A percentile compares a stretch with the other conserved stretches of the same genome.
phyloP scores from a whole-genome alignment of 768 basidiomycete species.

The Pleurotus djamor region DNA sequence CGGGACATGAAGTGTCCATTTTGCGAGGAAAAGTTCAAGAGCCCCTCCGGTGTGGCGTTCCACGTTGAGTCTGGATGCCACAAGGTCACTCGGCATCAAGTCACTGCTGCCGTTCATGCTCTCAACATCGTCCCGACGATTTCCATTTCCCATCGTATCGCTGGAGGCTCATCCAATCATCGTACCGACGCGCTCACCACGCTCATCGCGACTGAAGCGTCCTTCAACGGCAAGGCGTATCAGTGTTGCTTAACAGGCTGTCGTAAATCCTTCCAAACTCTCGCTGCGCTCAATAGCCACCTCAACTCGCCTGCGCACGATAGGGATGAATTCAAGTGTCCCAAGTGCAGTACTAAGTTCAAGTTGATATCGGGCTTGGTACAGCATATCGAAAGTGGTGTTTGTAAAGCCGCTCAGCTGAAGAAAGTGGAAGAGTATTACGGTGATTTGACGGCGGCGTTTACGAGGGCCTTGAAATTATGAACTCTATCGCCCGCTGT shows the following conservation, averaged over 20 bases:
- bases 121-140: slow-evolving; percentile 31
- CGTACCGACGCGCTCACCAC: slow-evolving; percentile 10
- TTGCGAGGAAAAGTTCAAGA: slow-evolving; percentile 29
- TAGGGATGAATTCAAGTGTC: slow-evolving; percentile 38
- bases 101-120: slow-evolving; percentile 29
- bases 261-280: slow-evolving; percentile 23
- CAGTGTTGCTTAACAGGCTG: slow-evolving; percentile 35
- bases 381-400: slow-evolving; percentile 41
- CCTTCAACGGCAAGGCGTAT: slow-evolving; percentile 37
- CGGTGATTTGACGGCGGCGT: slow-evolving; percentile 23
- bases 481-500: too few relatives aligned
- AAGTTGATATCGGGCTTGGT: slow-evolving; percentile 36
- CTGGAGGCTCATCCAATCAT: slow-evolving; percentile 7
- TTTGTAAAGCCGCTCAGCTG: slow-evolving; percentile 31
- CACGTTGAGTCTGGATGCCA: slow-evolving; percentile 41
- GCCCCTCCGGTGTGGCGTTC: slow-evolving; percentile 30
- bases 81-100: slow-evolving; percentile 30
- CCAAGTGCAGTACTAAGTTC: slow-evolving; percentile 33
- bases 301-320: slow-evolving; percentile 36
- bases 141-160: slow-evolving; percentile 26
- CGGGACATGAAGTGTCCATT: slow-evolving; percentile 26
- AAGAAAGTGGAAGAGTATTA: slow-evolving; percentile 23
- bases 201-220: slow-evolving; percentile 27
- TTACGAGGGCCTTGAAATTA: slow-evolving; percentile 17
- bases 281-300: slow-evolving; percentile 29